These are phyloP conservation scores for Camellia granthamiana DNA, from an alignment of 148 eudicot species.

Conservation along the genomic window DNA sequence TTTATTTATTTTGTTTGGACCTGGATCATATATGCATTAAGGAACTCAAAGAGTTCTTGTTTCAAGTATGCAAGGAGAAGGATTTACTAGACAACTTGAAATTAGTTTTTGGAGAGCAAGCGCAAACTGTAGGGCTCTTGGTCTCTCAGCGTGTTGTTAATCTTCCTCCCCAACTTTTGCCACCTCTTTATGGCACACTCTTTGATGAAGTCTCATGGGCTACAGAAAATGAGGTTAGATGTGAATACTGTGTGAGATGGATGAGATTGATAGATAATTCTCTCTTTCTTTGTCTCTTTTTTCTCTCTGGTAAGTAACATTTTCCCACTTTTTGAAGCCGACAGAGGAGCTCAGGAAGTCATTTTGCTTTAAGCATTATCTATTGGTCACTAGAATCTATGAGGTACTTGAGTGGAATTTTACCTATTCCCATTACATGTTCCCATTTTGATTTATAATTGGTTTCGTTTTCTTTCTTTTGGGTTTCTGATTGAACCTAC, in stretches of 20 bases:
- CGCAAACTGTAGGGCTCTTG: constrained; percentile 67
- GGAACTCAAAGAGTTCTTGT: constrained; percentile 63
- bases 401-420: constrained; percentile 48
- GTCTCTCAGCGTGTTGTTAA: constrained; percentile 88
- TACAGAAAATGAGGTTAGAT: constrained; percentile 87
- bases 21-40: constrained; percentile 67
- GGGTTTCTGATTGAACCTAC: constrained; percentile 14
- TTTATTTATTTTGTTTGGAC: neutral
- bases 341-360: constrained; percentile 73
- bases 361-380: constrained; percentile 56
- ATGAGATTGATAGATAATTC: constrained; percentile 7
- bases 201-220: constrained; percentile 96
- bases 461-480: constrained; percentile 6
- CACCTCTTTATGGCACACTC: constrained; percentile 78
- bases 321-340: constrained; percentile 44
- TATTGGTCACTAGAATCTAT: constrained; percentile 70
- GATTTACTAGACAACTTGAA: constrained; percentile 35
- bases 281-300: neutral
- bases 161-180: constrained; percentile 95
- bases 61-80: constrained; percentile 45
- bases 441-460: constrained; percentile 4
- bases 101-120: constrained; percentile 47
- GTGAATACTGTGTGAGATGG: constrained; percentile 9
- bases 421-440: neutral
- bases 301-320: neutral